Evolutionary conservation across 2,329 filamentous ascomycete genomes (phyloP).

Genomic region (Fusarium sulawesiense): DNA sequence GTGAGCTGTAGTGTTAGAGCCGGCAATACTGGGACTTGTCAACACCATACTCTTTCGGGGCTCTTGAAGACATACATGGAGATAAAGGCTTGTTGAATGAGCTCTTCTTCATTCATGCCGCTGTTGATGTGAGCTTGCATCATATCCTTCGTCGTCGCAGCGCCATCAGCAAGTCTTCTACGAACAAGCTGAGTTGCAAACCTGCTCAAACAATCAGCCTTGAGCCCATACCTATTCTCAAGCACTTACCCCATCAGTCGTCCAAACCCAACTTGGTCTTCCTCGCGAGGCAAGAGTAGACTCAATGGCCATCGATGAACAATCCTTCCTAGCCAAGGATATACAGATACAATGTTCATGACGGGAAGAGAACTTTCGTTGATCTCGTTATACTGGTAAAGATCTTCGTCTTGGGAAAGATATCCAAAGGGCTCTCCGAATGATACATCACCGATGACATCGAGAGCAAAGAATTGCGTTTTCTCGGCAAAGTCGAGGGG

Average conservation of each 20-base stretch:
- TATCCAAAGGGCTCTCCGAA: conserved; percentile 63
- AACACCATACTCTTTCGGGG: not conserved
- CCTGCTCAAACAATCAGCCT: conserved; percentile 4
- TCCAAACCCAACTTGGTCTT: conserved; percentile 54
- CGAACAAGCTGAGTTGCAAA: conserved; percentile 41
- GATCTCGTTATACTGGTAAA: conserved; percentile 11
- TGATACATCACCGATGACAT: conserved; percentile 63
- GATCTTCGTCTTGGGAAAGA: conserved; percentile 47
- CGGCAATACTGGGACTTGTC: conserved; percentile 60
- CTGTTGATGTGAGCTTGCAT: conserved; percentile 55
- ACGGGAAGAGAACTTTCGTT: conserved; percentile 51
- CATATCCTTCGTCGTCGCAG: conserved; percentile 50
- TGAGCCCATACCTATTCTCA: no score
- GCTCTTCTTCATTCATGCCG: conserved; percentile 51
- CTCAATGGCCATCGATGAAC: conserved; percentile 53
- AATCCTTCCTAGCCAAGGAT: conserved; percentile 52
- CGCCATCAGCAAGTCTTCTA: conserved; percentile 31
- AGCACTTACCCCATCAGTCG: conserved; percentile 52
- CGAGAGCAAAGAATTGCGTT: conserved; percentile 63
- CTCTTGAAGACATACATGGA: conserved; percentile 48
- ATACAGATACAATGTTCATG: conserved; percentile 53
- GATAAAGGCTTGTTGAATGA: conserved; percentile 55
- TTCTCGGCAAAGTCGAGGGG: conserved; percentile 59
- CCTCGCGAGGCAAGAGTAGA: conserved; percentile 51
- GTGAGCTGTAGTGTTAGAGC: conserved; percentile 69